phyloP scores from a whole-genome alignment of 768 basidiomycete species.

The Trametes cinnabarina region DNA sequence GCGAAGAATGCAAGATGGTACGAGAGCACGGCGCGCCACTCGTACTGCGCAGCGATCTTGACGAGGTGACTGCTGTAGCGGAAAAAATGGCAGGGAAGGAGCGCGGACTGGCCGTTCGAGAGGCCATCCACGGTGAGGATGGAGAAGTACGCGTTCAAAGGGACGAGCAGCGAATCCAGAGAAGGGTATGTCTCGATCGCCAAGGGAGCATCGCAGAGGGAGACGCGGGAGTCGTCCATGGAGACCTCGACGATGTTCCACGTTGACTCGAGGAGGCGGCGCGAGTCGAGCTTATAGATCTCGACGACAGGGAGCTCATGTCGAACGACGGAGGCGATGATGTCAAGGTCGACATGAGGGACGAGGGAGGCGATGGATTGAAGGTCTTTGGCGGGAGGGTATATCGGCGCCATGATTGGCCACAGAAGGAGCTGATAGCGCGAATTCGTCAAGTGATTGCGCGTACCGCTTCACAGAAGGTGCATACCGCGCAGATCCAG shows the following conservation, averaged over 20 bases:
- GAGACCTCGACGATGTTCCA: slow-evolving; percentile 28
- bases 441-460: slow-evolving; percentile 11
- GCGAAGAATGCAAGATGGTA: slow-evolving; percentile 30
- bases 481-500: slow-evolving; percentile 5
- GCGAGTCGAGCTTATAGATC: slow-evolving; percentile 33
- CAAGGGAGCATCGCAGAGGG: slow-evolving; percentile 22
- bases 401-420: slow-evolving; percentile 14
- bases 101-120: slow-evolving; percentile 22
- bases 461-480: slow-evolving; percentile 1
- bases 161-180: slow-evolving; percentile 29
- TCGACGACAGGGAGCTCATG: slow-evolving; percentile 28
- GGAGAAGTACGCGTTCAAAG: slow-evolving; percentile 31
- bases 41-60: slow-evolving; percentile 29
- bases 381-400: slow-evolving; percentile 18
- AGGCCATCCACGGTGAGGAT: slow-evolving; percentile 28
- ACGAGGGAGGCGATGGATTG: slow-evolving; percentile 23
- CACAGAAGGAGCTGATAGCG: not conserved
- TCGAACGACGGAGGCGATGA: slow-evolving; percentile 21
- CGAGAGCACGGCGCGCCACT: slow-evolving; percentile 28
- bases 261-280: slow-evolving; percentile 29
- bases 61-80: slow-evolving; percentile 31
- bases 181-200: slow-evolving; percentile 28
- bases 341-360: slow-evolving; percentile 27
- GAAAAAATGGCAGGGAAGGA: slow-evolving; percentile 30
- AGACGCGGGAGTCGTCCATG: slow-evolving; percentile 25